Conservation (phyloP, 768 basidiomycete species). For the Pisolithus albus region DNA sequence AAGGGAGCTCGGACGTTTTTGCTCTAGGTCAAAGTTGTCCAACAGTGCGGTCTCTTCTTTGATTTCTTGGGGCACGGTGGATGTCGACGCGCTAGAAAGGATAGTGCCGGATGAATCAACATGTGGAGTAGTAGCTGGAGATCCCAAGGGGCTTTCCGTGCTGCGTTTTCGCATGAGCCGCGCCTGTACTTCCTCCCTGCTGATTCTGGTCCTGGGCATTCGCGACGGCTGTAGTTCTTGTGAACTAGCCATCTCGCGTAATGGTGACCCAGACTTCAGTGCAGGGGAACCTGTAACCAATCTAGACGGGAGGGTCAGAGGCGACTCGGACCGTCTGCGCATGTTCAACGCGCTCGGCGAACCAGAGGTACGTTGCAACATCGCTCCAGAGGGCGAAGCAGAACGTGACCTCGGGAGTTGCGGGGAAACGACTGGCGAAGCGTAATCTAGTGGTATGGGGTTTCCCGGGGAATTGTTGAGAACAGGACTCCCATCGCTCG, state of each 20-base stretch:
- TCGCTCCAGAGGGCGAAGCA: constrained; percentile 6
- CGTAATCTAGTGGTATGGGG: background rate
- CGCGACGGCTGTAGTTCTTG: constrained; percentile 16
- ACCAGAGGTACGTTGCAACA: constrained; percentile 10
- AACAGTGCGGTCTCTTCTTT: background rate
- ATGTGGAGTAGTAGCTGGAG: constrained; percentile 4
- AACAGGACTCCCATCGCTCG: constrained; percentile 3
- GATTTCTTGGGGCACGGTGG: background rate
- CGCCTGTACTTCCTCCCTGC: constrained; percentile 46
- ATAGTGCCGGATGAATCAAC: constrained; percentile 2
- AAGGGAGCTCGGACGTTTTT: constrained; percentile 33
- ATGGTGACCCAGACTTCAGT: constrained; percentile 21
- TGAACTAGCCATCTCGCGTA: constrained; percentile 16
- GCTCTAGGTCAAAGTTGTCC: constrained; percentile 13
- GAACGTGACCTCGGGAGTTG: constrained; percentile 1
- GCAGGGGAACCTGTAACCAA: constrained; percentile 13
- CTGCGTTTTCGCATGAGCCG: constrained; percentile 41
- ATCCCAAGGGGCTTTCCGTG: constrained; percentile 35
- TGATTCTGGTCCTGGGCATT: constrained; percentile 39
- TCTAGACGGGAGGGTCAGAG: constrained; percentile 11
- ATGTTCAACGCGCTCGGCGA: constrained; percentile 15
- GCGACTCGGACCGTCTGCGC: constrained; percentile 19
- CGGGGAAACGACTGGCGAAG: background rate
- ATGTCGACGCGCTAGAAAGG: background rate
- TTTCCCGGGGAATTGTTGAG: constrained; percentile 3